These are phyloP conservation scores for Sanghuangporus sanghuang DNA, from an alignment of 1,284 basidiomycete genomes.

Conservation along the genomic window DNA sequence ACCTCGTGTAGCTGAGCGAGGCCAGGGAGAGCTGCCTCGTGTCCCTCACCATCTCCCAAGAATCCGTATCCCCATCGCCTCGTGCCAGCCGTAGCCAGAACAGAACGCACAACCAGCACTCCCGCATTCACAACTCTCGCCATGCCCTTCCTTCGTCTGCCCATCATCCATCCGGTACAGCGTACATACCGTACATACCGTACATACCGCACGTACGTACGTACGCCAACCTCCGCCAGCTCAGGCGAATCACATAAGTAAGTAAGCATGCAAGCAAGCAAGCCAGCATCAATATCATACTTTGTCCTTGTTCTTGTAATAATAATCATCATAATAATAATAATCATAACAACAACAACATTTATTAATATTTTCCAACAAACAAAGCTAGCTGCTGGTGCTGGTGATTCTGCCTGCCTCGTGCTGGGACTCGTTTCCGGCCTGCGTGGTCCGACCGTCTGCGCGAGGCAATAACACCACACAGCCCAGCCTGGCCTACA, in stretches of 20 bases:
- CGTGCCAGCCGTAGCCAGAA: not conserved
- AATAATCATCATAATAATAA: no score
- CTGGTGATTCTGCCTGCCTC: conserved; percentile 5
- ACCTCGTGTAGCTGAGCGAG: not conserved
- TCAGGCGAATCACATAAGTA: no score
- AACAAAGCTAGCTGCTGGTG: no score
- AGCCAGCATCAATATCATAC: no score
- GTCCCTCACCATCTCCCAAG: not conserved
- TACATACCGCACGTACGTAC: not conserved
- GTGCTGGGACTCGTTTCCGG: conserved; percentile 17
- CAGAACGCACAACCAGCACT: not conserved
- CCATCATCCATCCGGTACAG: not conserved
- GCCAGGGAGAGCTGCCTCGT: conserved; percentile 1
- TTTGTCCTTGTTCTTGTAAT: not conserved
- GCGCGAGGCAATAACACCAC: conserved; percentile 4
- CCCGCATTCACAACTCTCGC: not conserved
- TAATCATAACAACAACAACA: no score
- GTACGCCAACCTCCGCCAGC: not conserved
- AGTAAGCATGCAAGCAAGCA: not conserved
- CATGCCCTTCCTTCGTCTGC: not conserved
- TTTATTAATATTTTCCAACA: not conserved
- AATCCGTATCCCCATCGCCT: not conserved
- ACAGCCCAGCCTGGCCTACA: not conserved
- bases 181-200: no score
- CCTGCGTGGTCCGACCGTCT: not conserved